Conservation (phyloP, 306 rosid genomes). For the Glycine soja region DNA sequence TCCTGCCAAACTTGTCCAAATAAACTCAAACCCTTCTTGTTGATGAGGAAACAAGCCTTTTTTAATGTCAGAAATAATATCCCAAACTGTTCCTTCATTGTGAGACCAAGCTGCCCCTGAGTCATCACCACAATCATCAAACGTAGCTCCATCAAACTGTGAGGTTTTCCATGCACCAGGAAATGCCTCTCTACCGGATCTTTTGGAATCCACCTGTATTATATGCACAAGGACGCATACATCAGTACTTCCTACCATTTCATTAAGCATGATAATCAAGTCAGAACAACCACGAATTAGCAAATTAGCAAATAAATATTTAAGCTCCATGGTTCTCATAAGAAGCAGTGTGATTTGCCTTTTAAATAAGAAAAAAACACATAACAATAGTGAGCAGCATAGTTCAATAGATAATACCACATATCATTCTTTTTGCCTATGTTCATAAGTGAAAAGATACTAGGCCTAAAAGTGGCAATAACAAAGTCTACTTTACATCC, state of each 20-base stretch:
- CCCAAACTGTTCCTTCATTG: conserved; percentile 54
- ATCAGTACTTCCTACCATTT: neutral
- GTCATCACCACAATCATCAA: neutral
- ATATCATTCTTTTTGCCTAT: neutral
- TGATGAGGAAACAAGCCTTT: conserved; percentile 47
- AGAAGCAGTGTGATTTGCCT: neutral
- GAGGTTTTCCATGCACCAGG: neutral
- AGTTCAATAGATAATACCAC: neutral
- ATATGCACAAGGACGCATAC: neutral
- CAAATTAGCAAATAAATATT: neutral
- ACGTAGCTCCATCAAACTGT: conserved; percentile 21
- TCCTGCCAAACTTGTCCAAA: conserved; percentile 54
- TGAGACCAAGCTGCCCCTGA: neutral
- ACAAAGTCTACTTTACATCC: neutral
- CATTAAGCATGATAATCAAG: neutral
- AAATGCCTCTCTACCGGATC: conserved; percentile 4
- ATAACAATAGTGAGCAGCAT: neutral
- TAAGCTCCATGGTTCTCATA: neutral
- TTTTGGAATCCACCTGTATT: conserved; percentile 27
- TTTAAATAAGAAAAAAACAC: neutral
- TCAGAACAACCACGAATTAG: neutral
- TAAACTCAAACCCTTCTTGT: conserved; percentile 57
- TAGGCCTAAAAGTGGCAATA: neutral
- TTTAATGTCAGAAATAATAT: conserved; percentile 47
- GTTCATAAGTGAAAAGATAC: neutral